Conservation (phyloP, 805 yeast genomes). For the Wickerhamiella cacticola region DNA sequence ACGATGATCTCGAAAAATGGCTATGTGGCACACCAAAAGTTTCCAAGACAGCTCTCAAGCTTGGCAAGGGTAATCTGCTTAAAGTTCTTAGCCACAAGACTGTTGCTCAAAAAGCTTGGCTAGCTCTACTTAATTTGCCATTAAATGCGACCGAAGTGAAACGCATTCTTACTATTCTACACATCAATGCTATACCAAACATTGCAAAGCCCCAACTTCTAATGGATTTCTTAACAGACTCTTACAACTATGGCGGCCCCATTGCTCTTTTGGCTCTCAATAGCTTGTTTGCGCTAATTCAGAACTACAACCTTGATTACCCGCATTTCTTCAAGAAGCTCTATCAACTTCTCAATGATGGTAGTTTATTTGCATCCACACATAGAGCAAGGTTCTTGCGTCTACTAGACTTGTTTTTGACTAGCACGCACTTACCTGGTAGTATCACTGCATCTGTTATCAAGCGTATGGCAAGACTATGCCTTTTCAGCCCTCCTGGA, state of each 20-base stretch:
- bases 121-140: slow-evolving; percentile 39
- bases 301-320: slow-evolving; percentile 70
- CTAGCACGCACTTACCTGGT: slow-evolving; percentile 79
- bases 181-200: slow-evolving; percentile 73
- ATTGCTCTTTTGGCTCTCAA: slow-evolving; percentile 71
- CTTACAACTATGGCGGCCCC: slow-evolving; percentile 53
- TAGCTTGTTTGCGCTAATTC: slow-evolving; percentile 79
- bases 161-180: slow-evolving; percentile 54
- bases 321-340: slow-evolving; percentile 80
- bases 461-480: slow-evolving; percentile 63
- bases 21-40: slow-evolving; percentile 18
- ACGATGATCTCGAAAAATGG: slow-evolving; percentile 18
- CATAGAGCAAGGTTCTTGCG: slow-evolving; percentile 83
- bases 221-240: slow-evolving; percentile 89
- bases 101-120: slow-evolving; percentile 35
- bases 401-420: slow-evolving; percentile 68
- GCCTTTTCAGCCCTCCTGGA: slow-evolving; percentile 71
- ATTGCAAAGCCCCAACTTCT: slow-evolving; percentile 66
- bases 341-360: slow-evolving; percentile 60
- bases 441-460: slow-evolving; percentile 79
- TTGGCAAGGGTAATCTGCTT: slow-evolving; percentile 28
- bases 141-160: slow-evolving; percentile 49
- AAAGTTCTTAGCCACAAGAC: slow-evolving; percentile 40
- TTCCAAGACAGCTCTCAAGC: slow-evolving; percentile 24
- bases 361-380: slow-evolving; percentile 59